These are phyloP conservation scores for Cerioporus squamosus DNA, from an alignment of 1,284 basidiomycete genomes.

Conservation along the genomic window DNA sequence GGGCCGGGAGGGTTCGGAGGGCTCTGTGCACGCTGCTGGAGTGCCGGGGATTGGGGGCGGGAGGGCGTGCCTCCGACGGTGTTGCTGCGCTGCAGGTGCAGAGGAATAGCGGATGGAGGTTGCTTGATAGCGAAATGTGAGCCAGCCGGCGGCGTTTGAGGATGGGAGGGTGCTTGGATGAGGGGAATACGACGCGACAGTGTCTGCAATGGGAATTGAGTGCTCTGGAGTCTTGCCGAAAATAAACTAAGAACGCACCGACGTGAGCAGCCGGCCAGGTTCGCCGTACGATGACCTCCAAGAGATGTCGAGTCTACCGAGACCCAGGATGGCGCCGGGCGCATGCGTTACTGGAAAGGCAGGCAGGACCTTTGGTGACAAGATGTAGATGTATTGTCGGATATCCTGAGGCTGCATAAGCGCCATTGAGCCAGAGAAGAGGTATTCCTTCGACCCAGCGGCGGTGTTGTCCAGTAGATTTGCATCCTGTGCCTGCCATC, in stretches of 20 bases:
- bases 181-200: conserved; percentile 74
- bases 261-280: conserved; percentile 82
- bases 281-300: conserved; percentile 85
- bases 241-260: conserved; percentile 44
- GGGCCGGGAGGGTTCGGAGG: conserved; percentile 41
- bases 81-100: conserved; percentile 65
- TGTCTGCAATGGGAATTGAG: conserved; percentile 44
- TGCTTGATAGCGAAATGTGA: conserved; percentile 44
- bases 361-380: conserved; percentile 56
- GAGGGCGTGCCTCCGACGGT: conserved; percentile 44
- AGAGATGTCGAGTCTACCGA: conserved; percentile 81
- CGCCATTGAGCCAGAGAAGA: conserved; percentile 66
- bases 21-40: conserved; percentile 48
- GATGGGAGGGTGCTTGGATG: conserved; percentile 33
- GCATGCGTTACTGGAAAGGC: conserved; percentile 54
- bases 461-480: conserved; percentile 41
- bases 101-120: conserved; percentile 69
- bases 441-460: conserved; percentile 34
- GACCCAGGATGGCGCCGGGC: conserved; percentile 73
- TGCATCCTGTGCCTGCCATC: conserved; percentile 64
- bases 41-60: conserved; percentile 57
- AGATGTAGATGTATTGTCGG: conserved; percentile 84
- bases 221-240: no score
- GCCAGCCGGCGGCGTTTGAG: conserved; percentile 30
- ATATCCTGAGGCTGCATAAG: conserved; percentile 82